These are phyloP conservation scores for Sequoiadendron giganteum DNA, from an alignment of 75 land plant genomes.

Conservation along the genomic window DNA sequence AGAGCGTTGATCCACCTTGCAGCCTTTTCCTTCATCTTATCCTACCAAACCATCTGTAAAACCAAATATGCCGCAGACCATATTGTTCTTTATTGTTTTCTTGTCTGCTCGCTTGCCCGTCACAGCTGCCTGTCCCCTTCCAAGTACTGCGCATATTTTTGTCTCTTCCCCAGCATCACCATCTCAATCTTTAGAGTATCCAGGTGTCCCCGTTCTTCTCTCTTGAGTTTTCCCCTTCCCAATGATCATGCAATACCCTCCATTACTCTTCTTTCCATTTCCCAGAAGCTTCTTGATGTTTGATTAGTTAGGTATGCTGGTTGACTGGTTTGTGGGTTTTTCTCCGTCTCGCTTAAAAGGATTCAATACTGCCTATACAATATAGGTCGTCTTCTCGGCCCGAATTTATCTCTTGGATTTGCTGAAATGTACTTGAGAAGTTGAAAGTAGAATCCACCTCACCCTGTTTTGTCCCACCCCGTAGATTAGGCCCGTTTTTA, in stretches of 20 bases:
- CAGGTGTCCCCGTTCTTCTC: not conserved
- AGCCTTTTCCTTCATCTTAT: not conserved
- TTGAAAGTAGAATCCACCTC: not conserved
- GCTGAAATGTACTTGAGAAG: conserved; percentile 4
- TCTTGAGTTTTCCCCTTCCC: not conserved
- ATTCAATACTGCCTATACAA: not conserved
- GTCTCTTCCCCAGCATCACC: conserved; percentile 3
- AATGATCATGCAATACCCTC: not conserved
- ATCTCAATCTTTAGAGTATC: not conserved
- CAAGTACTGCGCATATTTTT: conserved; percentile 1
- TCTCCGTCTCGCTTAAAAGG: not conserved
- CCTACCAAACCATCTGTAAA: not conserved
- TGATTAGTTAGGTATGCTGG: not conserved
- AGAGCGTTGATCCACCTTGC: not conserved
- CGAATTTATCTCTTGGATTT: not conserved
- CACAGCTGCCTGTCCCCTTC: conserved; percentile 14
- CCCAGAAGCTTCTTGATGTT: no score
- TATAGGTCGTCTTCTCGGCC: not conserved
- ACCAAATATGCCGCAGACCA: not conserved
- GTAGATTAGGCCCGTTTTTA: not conserved
- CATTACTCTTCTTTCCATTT: not conserved
- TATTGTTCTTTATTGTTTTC: conserved; percentile 12
- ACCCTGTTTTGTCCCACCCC: not conserved
- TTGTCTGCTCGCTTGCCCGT: conserved; percentile 7
- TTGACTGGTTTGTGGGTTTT: not conserved